Percentiles rank a stretch among this genome's conserved stretches.
phyloP scores from a whole-genome alignment of 352 stramenopile genomes.

The Phytophthora pistaciae region DNA sequence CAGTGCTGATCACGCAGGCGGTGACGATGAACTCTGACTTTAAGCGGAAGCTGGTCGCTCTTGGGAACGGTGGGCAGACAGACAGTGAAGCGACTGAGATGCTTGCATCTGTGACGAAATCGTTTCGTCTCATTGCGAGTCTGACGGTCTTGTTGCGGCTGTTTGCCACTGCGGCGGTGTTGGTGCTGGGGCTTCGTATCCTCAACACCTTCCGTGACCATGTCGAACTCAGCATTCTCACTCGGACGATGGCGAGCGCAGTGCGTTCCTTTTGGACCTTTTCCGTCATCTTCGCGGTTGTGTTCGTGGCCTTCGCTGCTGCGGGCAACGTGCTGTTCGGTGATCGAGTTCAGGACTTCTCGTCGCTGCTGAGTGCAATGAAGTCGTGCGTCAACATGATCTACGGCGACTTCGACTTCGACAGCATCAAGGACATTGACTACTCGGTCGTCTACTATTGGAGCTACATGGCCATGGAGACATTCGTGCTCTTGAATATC shows the following conservation, averaged over 20 bases:
- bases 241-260: constrained; percentile 57
- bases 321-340: constrained; percentile 64
- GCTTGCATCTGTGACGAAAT: constrained; percentile 25
- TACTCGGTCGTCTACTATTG: constrained; percentile 72
- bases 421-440: constrained; percentile 54
- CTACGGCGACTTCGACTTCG: constrained; percentile 73
- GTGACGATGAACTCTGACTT: constrained; percentile 48
- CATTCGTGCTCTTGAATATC: constrained; percentile 77
- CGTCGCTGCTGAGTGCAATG: constrained; percentile 48
- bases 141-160: constrained; percentile 45
- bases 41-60: constrained; percentile 47
- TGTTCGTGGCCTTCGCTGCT: constrained; percentile 63
- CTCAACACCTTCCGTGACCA: constrained; percentile 66
- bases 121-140: constrained; percentile 41
- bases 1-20: constrained; percentile 48
- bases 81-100: constrained; percentile 20
- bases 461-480: constrained; percentile 70
- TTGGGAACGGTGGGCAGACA: constrained; percentile 41
- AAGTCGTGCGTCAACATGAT: constrained; percentile 78
- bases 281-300: constrained; percentile 62
- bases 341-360: constrained; percentile 58
- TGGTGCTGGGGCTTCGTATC: constrained; percentile 49
- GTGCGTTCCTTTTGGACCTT: constrained; percentile 62
- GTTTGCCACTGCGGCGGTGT: constrained; percentile 40
- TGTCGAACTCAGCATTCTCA: constrained; percentile 63